Conservation (phyloP, 495 filamentous ascomycete genomes). For the Aspergillus wentii region DNA sequence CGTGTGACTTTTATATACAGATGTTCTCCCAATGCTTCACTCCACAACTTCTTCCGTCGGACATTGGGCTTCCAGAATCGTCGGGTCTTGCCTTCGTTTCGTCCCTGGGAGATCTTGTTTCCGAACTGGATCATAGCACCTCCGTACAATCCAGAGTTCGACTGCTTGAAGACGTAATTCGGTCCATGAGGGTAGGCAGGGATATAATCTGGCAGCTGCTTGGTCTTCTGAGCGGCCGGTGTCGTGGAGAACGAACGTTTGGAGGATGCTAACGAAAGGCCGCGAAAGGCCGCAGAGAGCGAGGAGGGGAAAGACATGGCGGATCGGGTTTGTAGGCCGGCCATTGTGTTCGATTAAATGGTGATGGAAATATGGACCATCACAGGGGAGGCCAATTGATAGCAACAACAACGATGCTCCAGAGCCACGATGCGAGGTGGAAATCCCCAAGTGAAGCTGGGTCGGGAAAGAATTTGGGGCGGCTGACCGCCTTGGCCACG, state of each 20-base stretch:
- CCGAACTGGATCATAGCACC: slow-evolving; percentile 75
- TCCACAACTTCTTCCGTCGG: slow-evolving; percentile 69
- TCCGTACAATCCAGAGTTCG: slow-evolving; percentile 83
- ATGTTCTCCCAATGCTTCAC: slow-evolving; percentile 55
- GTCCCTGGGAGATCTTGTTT: slow-evolving; percentile 74
- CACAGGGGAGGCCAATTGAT: slow-evolving; percentile 5
- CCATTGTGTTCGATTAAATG: slow-evolving; percentile 20
- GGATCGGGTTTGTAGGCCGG: slow-evolving; percentile 24
- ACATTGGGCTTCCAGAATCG: slow-evolving; percentile 88
- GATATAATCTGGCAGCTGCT: slow-evolving; percentile 37
- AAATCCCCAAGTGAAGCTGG: slow-evolving; percentile 4
- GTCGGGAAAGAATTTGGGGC: slow-evolving; percentile 35
- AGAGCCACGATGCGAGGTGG: no score
- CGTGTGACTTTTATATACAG: slow-evolving; percentile 73
- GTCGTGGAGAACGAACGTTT: slow-evolving; percentile 43
- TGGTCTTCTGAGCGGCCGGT: slow-evolving; percentile 25
- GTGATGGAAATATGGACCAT: slow-evolving; percentile 9
- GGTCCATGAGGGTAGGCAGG: slow-evolving; percentile 85
- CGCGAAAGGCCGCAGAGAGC: slow-evolving; percentile 37
- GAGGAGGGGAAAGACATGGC: slow-evolving; percentile 33
- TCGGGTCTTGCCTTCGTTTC: slow-evolving; percentile 76
- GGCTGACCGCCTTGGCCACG: slow-evolving; percentile 35
- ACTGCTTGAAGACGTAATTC: slow-evolving; percentile 76
- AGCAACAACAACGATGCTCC: slow-evolving; percentile 1
- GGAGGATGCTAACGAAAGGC: slow-evolving; percentile 33